Evolutionary conservation across 2,329 filamentous ascomycete species (phyloP), one percentile per base, ranked within the genome.

Genomic region (Dothidotthia symphoricarpi): DNA sequence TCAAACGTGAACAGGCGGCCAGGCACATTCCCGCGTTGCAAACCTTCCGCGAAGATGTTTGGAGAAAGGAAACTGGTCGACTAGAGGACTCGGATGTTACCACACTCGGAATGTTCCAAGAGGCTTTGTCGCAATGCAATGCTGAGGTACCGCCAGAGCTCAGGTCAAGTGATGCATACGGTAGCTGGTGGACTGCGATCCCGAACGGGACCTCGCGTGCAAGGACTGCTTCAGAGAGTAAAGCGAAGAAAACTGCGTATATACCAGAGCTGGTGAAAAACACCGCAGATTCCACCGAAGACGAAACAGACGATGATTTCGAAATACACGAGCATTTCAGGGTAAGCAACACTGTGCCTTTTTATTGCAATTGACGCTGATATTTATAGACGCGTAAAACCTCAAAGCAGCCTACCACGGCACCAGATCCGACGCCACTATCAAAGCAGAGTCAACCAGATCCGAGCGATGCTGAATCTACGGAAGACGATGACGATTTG

Each of bases 11-110:
- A 44, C 74, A 78, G 48, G 71, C 76, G n/a, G 74, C 71, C 11
- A 71, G 67, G 47, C 66, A 75, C 46, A 70, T 83, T 24, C 74
- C 72, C 53, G 80, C 79, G 0, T 64, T 81, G 28, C 72, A 69
- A 5, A 61, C 64, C 8, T 83, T 83, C 45, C 69, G 80, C 41
- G 68, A 75, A 46, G 49, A 63, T 14, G 43, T 49, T 3, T 81
- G 77, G 75, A 57, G 43, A 31, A 32, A 51, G 16, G 52, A 57
- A 8, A 64, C 60, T 1, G 51, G 38, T 10, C 48, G 57, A 28
- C 36, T 63, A 42, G 34, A 39, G 3, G 47, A 60, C 24, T 39
- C 42, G 8, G 33, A 56, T 15, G 34, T 63, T 13, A 63, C 51
- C 22, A 58, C 59, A 3, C 38, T 64, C n/a, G 57, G 46, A 14